Conservation (phyloP, 148 eudicot species). For the Dysphania ambrosioides region DNA sequence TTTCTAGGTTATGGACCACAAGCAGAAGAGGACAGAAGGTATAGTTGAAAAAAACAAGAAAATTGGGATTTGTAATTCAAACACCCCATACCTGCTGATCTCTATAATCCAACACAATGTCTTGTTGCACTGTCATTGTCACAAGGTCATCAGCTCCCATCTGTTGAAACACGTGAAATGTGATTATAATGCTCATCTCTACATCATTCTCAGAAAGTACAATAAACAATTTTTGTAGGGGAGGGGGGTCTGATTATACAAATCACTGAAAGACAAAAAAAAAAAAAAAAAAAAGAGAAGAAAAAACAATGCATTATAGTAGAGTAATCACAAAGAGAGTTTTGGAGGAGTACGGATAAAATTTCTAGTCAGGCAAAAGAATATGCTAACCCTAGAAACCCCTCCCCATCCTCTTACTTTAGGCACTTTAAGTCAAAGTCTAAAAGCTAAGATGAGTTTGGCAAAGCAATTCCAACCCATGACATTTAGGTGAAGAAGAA, state of each 20-base stretch:
- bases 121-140: slow-evolving; percentile 55
- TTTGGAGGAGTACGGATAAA: no score
- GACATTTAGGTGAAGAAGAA: no score
- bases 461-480: background rate
- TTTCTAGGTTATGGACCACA: background rate
- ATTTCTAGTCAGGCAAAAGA: background rate
- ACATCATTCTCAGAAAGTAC: background rate
- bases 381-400: no score
- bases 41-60: background rate
- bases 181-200: background rate
- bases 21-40: background rate
- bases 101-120: slow-evolving; percentile 61
- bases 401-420: no score
- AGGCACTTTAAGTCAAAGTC: no score
- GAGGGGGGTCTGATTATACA: no score
- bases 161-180: slow-evolving; percentile 36
- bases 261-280: no score
- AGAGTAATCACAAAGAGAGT: no score
- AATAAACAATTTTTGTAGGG: background rate
- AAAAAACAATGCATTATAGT: no score
- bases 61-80: background rate
- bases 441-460: background rate
- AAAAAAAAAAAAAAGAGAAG: no score
- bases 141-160: slow-evolving; percentile 63
- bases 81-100: slow-evolving; percentile 62